phyloP scores from a whole-genome alignment of 805 yeast genomes.

The Pichia deserticola region DNA sequence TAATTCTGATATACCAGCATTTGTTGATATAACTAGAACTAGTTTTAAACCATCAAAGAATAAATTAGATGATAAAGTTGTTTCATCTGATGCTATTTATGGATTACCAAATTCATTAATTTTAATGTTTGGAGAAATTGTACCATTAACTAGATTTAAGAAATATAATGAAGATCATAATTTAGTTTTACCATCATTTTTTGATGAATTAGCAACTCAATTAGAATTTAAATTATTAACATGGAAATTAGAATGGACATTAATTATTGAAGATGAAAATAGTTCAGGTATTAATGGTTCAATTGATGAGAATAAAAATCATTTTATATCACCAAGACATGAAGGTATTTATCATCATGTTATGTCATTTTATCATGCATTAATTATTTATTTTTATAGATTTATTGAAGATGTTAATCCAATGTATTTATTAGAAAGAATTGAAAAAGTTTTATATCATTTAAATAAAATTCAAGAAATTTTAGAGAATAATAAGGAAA shows the following conservation, averaged over 20 bases:
- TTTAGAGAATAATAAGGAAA: slow-evolving; percentile 41
- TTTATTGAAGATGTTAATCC: slow-evolving; percentile 52
- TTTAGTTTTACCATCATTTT: slow-evolving; percentile 29
- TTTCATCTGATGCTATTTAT: slow-evolving; percentile 73
- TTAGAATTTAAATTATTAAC: slow-evolving; percentile 44
- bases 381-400: slow-evolving; percentile 64
- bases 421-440: slow-evolving; percentile 51
- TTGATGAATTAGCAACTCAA: slow-evolving; percentile 27
- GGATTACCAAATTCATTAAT: slow-evolving; percentile 81
- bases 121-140: slow-evolving; percentile 63
- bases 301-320: slow-evolving; percentile 8
- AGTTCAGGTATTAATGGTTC: not conserved
- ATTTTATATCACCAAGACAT: slow-evolving; percentile 46
- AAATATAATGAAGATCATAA: slow-evolving; percentile 39
- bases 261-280: slow-evolving; percentile 29
- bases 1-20: slow-evolving; percentile 28
- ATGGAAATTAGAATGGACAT: slow-evolving; percentile 76
- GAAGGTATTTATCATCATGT: slow-evolving; percentile 77
- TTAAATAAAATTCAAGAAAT: slow-evolving; percentile 54
- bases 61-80: slow-evolving; percentile 46
- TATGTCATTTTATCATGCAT: slow-evolving; percentile 66
- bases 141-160: slow-evolving; percentile 56
- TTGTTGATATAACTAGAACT: slow-evolving; percentile 36
- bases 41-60: slow-evolving; percentile 32
- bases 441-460: slow-evolving; percentile 53